Base-by-base conservation (phyloP, 129 eudicot genomes). In the Logfia minima region DNA sequence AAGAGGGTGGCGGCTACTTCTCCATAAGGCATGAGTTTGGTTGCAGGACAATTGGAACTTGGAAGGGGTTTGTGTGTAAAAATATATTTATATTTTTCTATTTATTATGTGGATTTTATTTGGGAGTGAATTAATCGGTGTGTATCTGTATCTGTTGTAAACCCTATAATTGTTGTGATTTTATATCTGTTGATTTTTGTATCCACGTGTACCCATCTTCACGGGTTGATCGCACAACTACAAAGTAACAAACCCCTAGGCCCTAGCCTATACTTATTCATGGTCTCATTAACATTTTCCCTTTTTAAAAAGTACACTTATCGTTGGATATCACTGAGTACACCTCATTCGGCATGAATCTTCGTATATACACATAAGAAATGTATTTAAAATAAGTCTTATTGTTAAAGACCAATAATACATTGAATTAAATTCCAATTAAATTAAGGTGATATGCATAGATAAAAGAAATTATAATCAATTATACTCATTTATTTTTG, bases 171-270 rank as follows among this genome's bases (percentile, higher is more conserved):
- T 74, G n/a, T 69, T 55, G 58, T 24, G 2, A 43, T 17, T 66
- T 66, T 66, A 4, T 62, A 43, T 79, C 56, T 84, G 84, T 67
- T 81, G 32, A 41, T 17, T 77, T 43, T 35, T 2, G 48, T 66
- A 8, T 80, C 90, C 88, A 87, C 90, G 90, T 80, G 82, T 81
- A 66, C 71, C 26, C 18, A 71, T 78, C 78, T 75, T 84, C 90
- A 84, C 88, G 84, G 80, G 22, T 78, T 55, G 6, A 18, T 66
- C 80, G 75, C 80, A 58, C 24, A 58, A 58, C 63, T 19, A 55
- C 61, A 55, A 55, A 4, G 24, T 14, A 23, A 23, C 23, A 55
- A 55, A 52, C 18, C 21, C 59, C 59, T n/a, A 17, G 17, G 19
- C 8, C 0, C 22, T 55, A 5, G 10, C 23, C 10, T 55, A 5